Evolutionary conservation across 108 stramenopile species (phyloP).

Genomic region (Fragilaria crotonensis): DNA sequence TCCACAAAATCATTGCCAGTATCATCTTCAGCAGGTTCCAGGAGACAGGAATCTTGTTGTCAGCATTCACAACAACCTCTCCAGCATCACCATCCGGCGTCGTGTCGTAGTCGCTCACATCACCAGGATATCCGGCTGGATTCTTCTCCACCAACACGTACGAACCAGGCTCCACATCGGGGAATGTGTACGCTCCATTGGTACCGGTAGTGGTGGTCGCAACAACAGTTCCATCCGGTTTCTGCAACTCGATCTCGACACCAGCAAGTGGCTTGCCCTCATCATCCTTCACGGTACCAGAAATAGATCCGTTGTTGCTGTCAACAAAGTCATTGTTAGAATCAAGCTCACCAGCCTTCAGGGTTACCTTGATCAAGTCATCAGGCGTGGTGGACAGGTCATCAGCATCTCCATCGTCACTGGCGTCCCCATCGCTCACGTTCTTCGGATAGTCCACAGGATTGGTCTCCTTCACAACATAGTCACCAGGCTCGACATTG

Average conservation of each 20-base stretch:
- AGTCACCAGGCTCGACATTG: background rate
- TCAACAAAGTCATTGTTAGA: background rate
- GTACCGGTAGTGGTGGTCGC: background rate
- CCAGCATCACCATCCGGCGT: background rate
- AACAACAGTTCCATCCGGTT: background rate
- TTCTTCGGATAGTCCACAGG: background rate
- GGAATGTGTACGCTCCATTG: background rate
- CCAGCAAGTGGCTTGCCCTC: background rate
- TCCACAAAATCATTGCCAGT: background rate
- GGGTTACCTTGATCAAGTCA: background rate
- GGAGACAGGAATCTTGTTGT: background rate
- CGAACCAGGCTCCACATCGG: background rate
- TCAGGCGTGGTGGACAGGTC: background rate
- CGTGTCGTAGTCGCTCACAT: background rate
- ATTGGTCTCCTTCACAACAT: background rate
- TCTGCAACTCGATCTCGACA: background rate
- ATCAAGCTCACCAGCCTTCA: background rate
- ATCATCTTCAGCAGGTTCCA: background rate
- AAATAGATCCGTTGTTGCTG: background rate
- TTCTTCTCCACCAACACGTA: background rate
- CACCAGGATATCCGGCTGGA: background rate
- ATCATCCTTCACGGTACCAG: background rate
- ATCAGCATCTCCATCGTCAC: background rate
- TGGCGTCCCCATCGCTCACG: background rate
- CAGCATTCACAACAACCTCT: background rate